phyloP scores from a whole-genome alignment of 305 asterid species.

The Rubia peregrina region DNA sequence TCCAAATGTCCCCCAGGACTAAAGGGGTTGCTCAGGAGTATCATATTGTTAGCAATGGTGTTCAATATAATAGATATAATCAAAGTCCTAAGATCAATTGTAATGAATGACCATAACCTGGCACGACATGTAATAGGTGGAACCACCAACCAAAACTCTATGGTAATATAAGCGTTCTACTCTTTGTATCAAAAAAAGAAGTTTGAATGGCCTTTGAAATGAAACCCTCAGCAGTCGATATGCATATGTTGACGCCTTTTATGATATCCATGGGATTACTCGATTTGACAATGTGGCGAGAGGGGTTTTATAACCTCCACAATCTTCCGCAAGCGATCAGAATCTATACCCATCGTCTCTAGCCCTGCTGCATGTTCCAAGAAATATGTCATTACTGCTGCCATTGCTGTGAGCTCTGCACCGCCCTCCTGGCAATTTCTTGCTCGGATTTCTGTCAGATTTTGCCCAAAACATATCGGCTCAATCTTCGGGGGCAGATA shows the following conservation, averaged over 20 bases:
- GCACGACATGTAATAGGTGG: no score
- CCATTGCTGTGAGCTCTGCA: neutral
- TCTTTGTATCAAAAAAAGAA: no score
- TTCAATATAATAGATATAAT: no score
- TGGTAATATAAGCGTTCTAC: no score
- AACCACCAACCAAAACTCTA: no score
- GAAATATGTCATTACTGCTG: neutral
- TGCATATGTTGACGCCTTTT: neutral
- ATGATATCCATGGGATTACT: neutral
- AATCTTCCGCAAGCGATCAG: neutral
- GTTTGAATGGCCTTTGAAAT: neutral
- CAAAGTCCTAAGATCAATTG: no score
- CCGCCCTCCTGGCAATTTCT: neutral
- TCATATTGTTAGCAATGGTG: no score
- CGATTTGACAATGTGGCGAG: neutral
- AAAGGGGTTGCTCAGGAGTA: no score
- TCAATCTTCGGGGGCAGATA: neutral
- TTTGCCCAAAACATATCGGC: neutral
- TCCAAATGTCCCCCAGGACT: no score
- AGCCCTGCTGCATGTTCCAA: neutral
- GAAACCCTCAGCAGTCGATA: neutral
- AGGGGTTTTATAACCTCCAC: neutral
- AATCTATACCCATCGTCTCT: neutral
- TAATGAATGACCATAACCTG: no score
- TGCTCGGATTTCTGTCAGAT: neutral